A percentile compares a stretch with the other conserved stretches of the same genome.
Evolutionary conservation across 768 basidiomycete species (phyloP).

Genomic region (Termitomyces sp.): DNA sequence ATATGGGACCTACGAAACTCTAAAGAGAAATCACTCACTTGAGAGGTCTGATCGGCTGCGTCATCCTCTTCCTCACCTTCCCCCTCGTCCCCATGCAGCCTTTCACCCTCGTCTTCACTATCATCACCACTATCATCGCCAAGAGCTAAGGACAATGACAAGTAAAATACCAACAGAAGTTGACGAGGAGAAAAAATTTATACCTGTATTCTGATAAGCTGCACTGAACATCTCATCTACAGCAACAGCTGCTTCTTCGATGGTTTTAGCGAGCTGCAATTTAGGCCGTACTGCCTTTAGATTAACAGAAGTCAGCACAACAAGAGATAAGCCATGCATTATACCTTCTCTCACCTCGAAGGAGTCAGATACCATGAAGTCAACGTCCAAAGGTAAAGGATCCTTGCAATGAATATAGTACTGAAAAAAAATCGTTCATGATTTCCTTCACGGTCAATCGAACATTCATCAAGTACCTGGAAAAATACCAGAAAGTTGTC

Average conservation of each 20-base stretch:
- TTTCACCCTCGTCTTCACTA: conserved; percentile 61
- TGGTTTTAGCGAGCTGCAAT: conserved; percentile 57
- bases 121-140: conserved; percentile 59
- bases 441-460: not conserved
- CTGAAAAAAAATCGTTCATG: conserved; percentile 23
- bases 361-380: conserved; percentile 95
- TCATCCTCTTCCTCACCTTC: conserved; percentile 67
- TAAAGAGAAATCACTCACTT: conserved; percentile 32
- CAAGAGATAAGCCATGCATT: not conserved
- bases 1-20: not conserved
- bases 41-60: conserved; percentile 46
- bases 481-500: conserved; percentile 93
- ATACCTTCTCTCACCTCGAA: conserved; percentile 57
- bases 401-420: conserved; percentile 91
- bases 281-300: conserved; percentile 83
- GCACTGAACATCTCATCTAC: conserved; percentile 87
- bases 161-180: not conserved
- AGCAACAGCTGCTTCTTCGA: conserved; percentile 81
- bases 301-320: not conserved
- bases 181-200: conserved; percentile 15
- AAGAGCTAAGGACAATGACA: conserved; percentile 13
- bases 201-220: conserved; percentile 59
- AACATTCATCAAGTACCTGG: conserved; percentile 52
- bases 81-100: conserved; percentile 38
- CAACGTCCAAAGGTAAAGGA: conserved; percentile 92